Base-by-base conservation (phyloP, 169 alveolate genomes). In the Eimeria praecox region DNA sequence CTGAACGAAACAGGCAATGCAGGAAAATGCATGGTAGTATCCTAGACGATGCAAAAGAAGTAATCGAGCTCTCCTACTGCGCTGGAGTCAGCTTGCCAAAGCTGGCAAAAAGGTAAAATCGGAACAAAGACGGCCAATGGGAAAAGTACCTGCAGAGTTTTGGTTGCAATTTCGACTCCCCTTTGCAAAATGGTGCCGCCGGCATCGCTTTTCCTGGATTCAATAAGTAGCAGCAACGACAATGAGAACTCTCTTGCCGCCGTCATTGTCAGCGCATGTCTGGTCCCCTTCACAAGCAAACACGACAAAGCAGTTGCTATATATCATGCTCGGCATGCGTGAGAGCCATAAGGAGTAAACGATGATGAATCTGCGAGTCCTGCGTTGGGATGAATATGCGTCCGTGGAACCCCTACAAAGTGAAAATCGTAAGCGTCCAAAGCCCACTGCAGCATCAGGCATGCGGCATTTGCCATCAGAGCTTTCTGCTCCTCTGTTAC, bases 341-440 rank as follows among this genome's bases (percentile, higher is more conserved):
- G 40, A 5, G 14, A n/a, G 75, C 35, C 49, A 3, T 3, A 59
- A 78, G 40, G 30, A 78, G 62, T 44, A 40, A 38, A 27, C 64
- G n/a, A n/a, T 46, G 42, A 3, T 64, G 30, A 40, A 6, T 40
- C 40, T 78, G 88, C 0, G 24, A 44, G 35, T 16, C 2, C 3
- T 44, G 75, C 71, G 8, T 49, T 4, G 40, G 66, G 12, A 24
- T 46, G 24, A 49, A 33, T 0, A 14, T 10, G 56, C 22, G 22
- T 83, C 33, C 56, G 78, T 10, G 82, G 73, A 40, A 82, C 14
- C 12, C 95, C 46, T 64, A 92, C 95, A 82, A 92, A 80, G 20
- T 59, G 86, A 30, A 92, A 92, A 44, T 92, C 95, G 91, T 92
- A 92, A 20, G 95, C 95, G n/a, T 92, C 95, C 56, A 92, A 46